phyloP scores from a whole-genome alignment of 345 rosid species.

The Iberis pinnata region DNA sequence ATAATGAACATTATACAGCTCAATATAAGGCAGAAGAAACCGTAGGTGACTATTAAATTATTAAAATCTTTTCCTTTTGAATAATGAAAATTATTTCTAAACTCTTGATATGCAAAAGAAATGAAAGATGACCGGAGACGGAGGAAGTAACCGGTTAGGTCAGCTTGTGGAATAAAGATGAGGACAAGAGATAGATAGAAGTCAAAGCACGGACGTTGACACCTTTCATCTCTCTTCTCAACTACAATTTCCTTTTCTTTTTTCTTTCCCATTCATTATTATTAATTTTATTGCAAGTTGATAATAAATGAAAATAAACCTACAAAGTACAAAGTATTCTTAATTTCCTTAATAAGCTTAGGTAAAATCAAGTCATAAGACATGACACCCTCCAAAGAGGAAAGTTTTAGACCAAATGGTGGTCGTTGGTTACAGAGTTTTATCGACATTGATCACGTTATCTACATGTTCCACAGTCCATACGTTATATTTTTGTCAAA shows the following conservation, averaged over 20 bases:
- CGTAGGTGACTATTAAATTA: neutral
- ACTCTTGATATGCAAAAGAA: too few species aligned
- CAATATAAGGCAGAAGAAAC: neutral
- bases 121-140: slow-evolving; percentile 17
- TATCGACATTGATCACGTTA: slow-evolving; percentile 7
- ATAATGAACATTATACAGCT: slow-evolving; percentile 4
- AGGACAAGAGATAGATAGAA: slow-evolving; percentile 22
- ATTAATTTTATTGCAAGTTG: slow-evolving; percentile 8
- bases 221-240: slow-evolving; percentile 27
- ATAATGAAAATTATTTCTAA: too few species aligned
- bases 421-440: slow-evolving; percentile 11
- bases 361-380: neutral
- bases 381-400: slow-evolving; percentile 16
- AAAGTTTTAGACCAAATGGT: slow-evolving; percentile 9
- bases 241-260: slow-evolving; percentile 26
- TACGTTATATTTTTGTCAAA: too few species aligned
- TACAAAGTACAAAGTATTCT: slow-evolving; percentile 10
- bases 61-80: neutral
- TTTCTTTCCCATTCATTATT: neutral
- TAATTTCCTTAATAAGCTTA: slow-evolving; percentile 11
- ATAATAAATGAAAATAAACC: slow-evolving; percentile 12
- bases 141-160: slow-evolving; percentile 28
- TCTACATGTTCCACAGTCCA: too few species aligned
- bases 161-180: slow-evolving; percentile 22
- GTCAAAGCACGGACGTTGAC: slow-evolving; percentile 36